phyloP scores from a whole-genome alignment of 805 yeast genomes.

The Saturnispora zaruensis region DNA sequence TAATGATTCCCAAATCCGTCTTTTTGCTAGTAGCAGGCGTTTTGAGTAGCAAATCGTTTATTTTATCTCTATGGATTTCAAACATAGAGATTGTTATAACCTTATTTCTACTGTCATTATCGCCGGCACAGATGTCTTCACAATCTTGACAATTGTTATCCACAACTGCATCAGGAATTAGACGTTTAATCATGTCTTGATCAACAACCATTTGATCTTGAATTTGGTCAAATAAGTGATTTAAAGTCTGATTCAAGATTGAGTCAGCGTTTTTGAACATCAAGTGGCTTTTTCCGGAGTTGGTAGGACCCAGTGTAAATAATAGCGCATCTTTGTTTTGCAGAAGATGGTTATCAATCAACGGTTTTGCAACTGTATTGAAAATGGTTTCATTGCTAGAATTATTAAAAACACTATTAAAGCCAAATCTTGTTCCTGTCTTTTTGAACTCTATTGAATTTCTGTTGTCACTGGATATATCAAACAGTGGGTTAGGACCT shows the following conservation, averaged over 20 bases:
- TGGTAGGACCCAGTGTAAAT: constrained; percentile 46
- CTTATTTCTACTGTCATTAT: constrained; percentile 1
- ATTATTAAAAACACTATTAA: constrained; percentile 16
- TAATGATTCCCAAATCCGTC: constrained; percentile 32
- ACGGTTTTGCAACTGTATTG: constrained; percentile 25
- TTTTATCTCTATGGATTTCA: constrained; percentile 43
- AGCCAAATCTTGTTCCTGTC: constrained; percentile 22
- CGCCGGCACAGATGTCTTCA: constrained; percentile 24
- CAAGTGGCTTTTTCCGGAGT: constrained; percentile 40
- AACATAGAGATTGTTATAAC: constrained; percentile 44
- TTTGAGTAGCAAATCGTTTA: constrained; percentile 29
- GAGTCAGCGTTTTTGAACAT: constrained; percentile 27
- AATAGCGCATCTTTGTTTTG: constrained; percentile 34
- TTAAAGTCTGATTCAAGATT: constrained; percentile 15
- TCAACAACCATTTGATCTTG: constrained; percentile 5
- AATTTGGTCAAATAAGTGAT: constrained; percentile 18
- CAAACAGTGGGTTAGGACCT: constrained; percentile 11
- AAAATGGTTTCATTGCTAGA: constrained; percentile 10
- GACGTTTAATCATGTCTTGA: not conserved
- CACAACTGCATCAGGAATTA: constrained; percentile 33
- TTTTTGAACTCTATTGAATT: constrained; percentile 21
- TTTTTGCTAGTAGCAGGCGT: constrained; percentile 13
- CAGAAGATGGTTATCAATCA: constrained; percentile 25
- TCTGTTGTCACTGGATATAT: constrained; percentile 11
- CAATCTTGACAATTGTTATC: constrained; percentile 40